Evolutionary conservation across 129 eudicot genomes (phyloP).

Genomic region (Chrysanthemum lavandulifolium): DNA sequence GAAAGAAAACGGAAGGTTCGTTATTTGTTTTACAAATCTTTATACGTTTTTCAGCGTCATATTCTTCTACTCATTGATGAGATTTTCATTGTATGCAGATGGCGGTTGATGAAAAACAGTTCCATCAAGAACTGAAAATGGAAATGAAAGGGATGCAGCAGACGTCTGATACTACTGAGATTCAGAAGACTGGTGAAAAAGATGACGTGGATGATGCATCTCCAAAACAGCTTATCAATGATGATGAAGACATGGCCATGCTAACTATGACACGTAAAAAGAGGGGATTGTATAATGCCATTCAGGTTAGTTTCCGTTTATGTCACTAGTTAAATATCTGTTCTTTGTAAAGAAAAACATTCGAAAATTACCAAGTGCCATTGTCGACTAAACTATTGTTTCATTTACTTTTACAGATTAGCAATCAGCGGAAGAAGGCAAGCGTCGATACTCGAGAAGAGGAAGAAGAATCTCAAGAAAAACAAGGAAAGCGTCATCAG

Average conservation of each 20-base stretch:
- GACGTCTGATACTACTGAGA: slow-evolving; percentile 24
- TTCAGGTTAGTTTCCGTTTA: slow-evolving; percentile 39
- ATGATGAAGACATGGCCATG: slow-evolving; percentile 40
- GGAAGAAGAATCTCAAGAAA: slow-evolving; percentile 24
- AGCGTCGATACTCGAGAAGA: slow-evolving; percentile 17
- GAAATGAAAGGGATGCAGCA: slow-evolving; percentile 23
- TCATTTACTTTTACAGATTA: slow-evolving; percentile 10
- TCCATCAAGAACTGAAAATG: too few species aligned
- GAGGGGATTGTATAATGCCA: slow-evolving; percentile 60
- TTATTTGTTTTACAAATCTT: too few species aligned
- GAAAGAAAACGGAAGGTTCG: too few species aligned
- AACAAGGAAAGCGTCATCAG: slow-evolving; percentile 19
- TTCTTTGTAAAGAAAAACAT: not conserved
- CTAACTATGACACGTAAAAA: slow-evolving; percentile 54
- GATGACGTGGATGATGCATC: slow-evolving; percentile 31
- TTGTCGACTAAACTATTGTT: too few species aligned
- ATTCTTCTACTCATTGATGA: not conserved
- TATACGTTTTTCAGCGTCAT: too few species aligned
- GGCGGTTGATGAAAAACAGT: slow-evolving; percentile 14
- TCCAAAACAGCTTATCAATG: slow-evolving; percentile 39
- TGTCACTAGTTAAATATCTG: not conserved
- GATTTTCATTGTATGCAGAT: slow-evolving; percentile 44
- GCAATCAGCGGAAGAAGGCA: slow-evolving; percentile 23
- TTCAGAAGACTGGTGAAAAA: slow-evolving; percentile 27
- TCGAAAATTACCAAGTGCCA: too few species aligned